Base-by-base conservation (phyloP, 192 early-diverging fungal genomes). In the Coemansia sp. region DNA sequence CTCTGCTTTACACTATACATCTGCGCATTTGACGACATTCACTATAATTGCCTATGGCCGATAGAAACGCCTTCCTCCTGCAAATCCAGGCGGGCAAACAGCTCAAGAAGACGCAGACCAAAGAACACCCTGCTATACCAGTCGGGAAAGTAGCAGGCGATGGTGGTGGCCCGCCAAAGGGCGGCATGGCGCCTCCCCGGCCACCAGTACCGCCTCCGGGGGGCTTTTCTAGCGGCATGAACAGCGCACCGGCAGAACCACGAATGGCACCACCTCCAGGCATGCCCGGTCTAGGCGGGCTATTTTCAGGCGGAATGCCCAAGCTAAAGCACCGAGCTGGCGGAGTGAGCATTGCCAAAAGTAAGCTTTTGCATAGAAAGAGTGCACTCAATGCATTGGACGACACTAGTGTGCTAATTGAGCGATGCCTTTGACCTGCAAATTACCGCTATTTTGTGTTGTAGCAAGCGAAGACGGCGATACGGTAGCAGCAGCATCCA, bases 221-320 rank as follows among this genome's bases (percentile, higher is more conserved):
- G 7, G 66, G 65, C 21, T 37, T 58, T n/a, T 42, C 72, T 13
- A 36, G 62, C 24, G 59, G 66, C 36, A 63, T 73, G 6, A 58
- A 50, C 51, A 66, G 71, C 40, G 71, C 59, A 31, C 50, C 63
- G 34, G 59, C 40, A 3, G 58, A 64, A 53, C 63, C 66, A 13
- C 43, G 33, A 16, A 16, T 14, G 28, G 70, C 53, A 5, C 76
- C 76, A 18, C 55, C 63, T 6, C 69, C 77, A 21, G 77, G 74
- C 35, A 74, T 79, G 40, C 80, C 84, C 3, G 81, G 84, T 16
- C 59, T 86, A 14, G 88, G 88, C 18, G 85, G 82, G 11, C 69
- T 92, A 26, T 86, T 92, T 71, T 79, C 89, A 3, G 85, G 81
- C 20, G 91, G 88, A 16, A 86, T 90, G 81, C 91, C 91, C 5